These are phyloP conservation scores for Astraeus odoratus DNA, from an alignment of 768 basidiomycete species.

Conservation along the genomic window DNA sequence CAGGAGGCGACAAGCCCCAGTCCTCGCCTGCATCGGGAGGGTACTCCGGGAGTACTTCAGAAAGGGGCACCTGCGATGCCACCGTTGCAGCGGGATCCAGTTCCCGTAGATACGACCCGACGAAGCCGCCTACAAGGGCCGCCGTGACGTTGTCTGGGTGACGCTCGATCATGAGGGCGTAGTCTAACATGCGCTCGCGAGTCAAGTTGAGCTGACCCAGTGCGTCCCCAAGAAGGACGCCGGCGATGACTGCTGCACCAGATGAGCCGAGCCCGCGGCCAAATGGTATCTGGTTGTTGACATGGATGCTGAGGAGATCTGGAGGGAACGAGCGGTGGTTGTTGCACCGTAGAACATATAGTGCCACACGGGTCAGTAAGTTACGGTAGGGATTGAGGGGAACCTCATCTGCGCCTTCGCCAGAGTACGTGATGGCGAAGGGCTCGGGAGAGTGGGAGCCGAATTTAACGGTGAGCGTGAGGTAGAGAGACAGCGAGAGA, in stretches of 20 bases:
- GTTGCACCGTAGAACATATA: constrained; percentile 95
- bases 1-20: constrained; percentile 86
- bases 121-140: constrained; percentile 93
- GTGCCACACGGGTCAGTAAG: constrained; percentile 91
- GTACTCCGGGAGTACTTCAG: constrained; percentile 94
- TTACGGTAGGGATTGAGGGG: constrained; percentile 96
- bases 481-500: constrained; percentile 84
- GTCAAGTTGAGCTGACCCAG: constrained; percentile 70
- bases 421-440: constrained; percentile 70
- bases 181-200: constrained; percentile 76
- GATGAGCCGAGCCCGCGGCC: constrained; percentile 97
- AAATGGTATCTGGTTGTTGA: constrained; percentile 92
- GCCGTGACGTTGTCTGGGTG: constrained; percentile 99
- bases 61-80: constrained; percentile 86
- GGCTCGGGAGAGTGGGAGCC: constrained; percentile 32
- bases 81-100: constrained; percentile 73
- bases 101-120: constrained; percentile 91
- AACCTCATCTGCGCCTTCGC: constrained; percentile 86
- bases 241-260: constrained; percentile 97
- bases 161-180: constrained; percentile 97
- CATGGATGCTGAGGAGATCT: constrained; percentile 59
- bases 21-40: constrained; percentile 86
- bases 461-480: constrained; percentile 64
- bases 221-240: constrained; percentile 84
- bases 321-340: constrained; percentile 67